Evolutionary conservation across 108 stramenopile genomes (phyloP).

Genomic region (Pinguiococcus pyrenoidosus): DNA sequence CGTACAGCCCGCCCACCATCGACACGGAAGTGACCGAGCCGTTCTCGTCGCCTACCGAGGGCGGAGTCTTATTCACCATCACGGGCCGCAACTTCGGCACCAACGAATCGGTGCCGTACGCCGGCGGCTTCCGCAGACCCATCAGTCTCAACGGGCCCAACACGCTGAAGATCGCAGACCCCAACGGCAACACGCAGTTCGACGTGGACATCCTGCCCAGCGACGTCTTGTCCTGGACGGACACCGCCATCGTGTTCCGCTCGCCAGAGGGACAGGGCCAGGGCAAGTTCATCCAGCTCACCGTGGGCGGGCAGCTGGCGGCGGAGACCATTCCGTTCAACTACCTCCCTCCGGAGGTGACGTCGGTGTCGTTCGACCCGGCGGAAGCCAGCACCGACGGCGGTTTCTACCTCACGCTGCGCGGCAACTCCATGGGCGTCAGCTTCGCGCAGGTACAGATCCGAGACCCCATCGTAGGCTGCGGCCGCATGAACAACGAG

Average conservation of each 20-base stretch:
- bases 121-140: background rate
- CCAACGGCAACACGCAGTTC: background rate
- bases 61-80: background rate
- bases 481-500: background rate
- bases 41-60: too few species aligned
- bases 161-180: background rate
- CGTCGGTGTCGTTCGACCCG: background rate
- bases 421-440: slow-evolving; percentile 1
- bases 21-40: too few species aligned
- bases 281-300: background rate
- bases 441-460: too few species aligned
- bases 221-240: background rate
- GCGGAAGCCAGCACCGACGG: slow-evolving; percentile 1
- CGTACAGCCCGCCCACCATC: too few species aligned
- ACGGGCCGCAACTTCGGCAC: background rate
- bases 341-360: too few species aligned
- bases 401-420: background rate
- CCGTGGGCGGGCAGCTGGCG: slow-evolving; percentile 3
- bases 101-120: background rate
- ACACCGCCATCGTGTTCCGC: slow-evolving; percentile 1
- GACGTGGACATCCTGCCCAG: background rate
- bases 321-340: too few species aligned
- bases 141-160: background rate
- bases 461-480: too few species aligned
- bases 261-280: slow-evolving; percentile 8